phyloP scores from a whole-genome alignment of 768 basidiomycete species.

The Leccinum longicurvipes region DNA sequence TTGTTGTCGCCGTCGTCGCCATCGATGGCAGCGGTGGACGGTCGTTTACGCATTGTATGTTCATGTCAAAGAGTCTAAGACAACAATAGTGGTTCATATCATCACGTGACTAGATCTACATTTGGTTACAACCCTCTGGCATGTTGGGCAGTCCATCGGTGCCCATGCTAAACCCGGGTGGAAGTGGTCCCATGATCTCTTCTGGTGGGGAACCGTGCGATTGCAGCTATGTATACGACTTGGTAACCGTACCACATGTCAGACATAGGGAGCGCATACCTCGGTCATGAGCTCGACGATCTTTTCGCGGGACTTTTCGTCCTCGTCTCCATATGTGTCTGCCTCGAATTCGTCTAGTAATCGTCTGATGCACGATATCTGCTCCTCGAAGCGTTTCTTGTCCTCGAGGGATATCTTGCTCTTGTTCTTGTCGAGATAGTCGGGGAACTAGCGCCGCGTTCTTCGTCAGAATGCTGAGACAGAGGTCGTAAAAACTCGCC shows the following conservation, averaged over 20 bases:
- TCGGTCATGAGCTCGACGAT: constrained; percentile 74
- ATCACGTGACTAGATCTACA: constrained; percentile 10
- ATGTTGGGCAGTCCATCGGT: constrained; percentile 52
- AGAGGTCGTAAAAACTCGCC: constrained; percentile 1
- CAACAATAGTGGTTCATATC: constrained; percentile 6
- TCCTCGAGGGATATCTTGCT: constrained; percentile 55
- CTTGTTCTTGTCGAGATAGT: constrained; percentile 60
- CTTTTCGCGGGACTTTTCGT: constrained; percentile 41
- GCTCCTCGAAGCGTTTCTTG: constrained; percentile 58
- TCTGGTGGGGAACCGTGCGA: constrained; percentile 70
- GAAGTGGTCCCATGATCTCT: constrained; percentile 82
- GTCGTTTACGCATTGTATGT: constrained; percentile 18
- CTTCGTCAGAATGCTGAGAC: constrained; percentile 3
- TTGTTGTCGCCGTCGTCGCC: not conserved
- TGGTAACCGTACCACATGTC: not conserved
- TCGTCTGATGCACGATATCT: constrained; percentile 51
- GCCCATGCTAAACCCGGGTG: constrained; percentile 60
- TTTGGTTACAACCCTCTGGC: constrained; percentile 28
- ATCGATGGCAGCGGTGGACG: constrained; percentile 5
- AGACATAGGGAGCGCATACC: constrained; percentile 35
- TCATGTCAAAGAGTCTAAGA: constrained; percentile 11
- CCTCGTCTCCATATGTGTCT: constrained; percentile 53
- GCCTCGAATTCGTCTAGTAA: constrained; percentile 68
- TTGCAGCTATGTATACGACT: constrained; percentile 53
- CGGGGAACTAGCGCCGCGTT: constrained; percentile 61